These are phyloP conservation scores for Microdochium paspali DNA, from an alignment of 2,329 filamentous ascomycete species.

Conservation along the genomic window DNA sequence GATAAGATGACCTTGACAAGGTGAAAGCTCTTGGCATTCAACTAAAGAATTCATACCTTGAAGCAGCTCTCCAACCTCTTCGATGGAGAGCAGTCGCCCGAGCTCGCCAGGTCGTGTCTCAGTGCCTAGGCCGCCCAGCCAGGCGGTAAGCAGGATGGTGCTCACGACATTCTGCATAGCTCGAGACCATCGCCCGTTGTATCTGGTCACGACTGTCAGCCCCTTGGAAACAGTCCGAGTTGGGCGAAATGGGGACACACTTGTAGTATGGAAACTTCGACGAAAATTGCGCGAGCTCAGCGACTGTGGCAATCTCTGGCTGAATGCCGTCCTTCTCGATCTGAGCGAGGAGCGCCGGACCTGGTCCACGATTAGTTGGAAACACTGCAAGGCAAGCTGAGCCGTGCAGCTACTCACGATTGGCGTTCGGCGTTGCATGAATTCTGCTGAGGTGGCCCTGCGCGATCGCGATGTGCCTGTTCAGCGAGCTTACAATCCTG, in stretches of 20 bases:
- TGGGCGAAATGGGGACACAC: conserved; percentile 29
- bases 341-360: conserved; percentile 57
- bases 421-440: conserved; percentile 69
- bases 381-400: neutral
- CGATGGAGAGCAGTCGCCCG: conserved; percentile 71
- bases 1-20: no score
- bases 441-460: conserved; percentile 81
- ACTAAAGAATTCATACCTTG: conserved; percentile 43
- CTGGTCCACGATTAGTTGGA: conserved; percentile 20
- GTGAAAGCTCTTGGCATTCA: neutral
- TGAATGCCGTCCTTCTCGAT: conserved; percentile 61
- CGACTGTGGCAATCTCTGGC: conserved; percentile 62
- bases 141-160: conserved; percentile 51
- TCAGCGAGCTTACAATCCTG: conserved; percentile 71
- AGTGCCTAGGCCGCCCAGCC: conserved; percentile 65
- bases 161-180: conserved; percentile 71
- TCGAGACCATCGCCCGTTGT: conserved; percentile 79
- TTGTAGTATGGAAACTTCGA: conserved; percentile 95
- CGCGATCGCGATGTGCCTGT: conserved; percentile 72
- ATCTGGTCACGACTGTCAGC: conserved; percentile 27
- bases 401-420: conserved; percentile 27
- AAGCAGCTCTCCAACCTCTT: conserved; percentile 74
- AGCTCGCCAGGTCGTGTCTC: conserved; percentile 43
- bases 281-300: conserved; percentile 61
- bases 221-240: neutral